Conservation (phyloP, 768 basidiomycete genomes). For the Russula brevipes region DNA sequence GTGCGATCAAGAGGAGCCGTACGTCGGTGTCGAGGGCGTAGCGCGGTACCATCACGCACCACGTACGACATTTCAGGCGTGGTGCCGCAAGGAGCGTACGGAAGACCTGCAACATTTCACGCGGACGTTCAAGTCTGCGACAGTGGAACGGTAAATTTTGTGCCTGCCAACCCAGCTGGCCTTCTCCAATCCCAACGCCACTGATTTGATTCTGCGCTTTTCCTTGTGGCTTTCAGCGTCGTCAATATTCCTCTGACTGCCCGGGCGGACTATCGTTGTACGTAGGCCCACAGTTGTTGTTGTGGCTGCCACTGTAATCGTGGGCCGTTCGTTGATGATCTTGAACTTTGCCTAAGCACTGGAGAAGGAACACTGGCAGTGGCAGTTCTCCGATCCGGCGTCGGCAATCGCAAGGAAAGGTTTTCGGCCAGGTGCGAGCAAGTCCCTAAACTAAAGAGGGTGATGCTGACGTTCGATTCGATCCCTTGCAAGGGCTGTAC, state of each 20-base stretch:
- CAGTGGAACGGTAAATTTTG: constrained; percentile 50
- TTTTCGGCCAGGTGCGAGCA: constrained; percentile 44
- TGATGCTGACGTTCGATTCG: neutral
- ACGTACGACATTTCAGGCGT: constrained; percentile 40
- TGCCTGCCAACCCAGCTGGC: neutral
- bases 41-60: constrained; percentile 36
- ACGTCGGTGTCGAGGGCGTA: constrained; percentile 34
- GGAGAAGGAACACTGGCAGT: constrained; percentile 46
- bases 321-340: no score
- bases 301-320: neutral
- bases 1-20: constrained; percentile 35
- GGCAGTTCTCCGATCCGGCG: constrained; percentile 54
- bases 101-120: constrained; percentile 66
- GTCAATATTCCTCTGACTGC: constrained; percentile 51
- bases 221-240: constrained; percentile 38
- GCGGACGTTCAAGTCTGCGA: constrained; percentile 42
- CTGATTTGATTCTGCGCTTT: neutral
- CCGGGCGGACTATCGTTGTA: constrained; percentile 64
- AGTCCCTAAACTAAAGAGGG: neutral
- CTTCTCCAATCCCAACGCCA: neutral
- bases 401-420: constrained; percentile 51
- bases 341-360: constrained; percentile 35
- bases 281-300: constrained; percentile 11
- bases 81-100: constrained; percentile 42
- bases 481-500: constrained; percentile 39